Percentiles rank a stretch among this genome's conserved stretches.
These are phyloP conservation scores for Fusarium lyarnte DNA, from an alignment of 2,329 filamentous ascomycete species.

Conservation along the genomic window DNA sequence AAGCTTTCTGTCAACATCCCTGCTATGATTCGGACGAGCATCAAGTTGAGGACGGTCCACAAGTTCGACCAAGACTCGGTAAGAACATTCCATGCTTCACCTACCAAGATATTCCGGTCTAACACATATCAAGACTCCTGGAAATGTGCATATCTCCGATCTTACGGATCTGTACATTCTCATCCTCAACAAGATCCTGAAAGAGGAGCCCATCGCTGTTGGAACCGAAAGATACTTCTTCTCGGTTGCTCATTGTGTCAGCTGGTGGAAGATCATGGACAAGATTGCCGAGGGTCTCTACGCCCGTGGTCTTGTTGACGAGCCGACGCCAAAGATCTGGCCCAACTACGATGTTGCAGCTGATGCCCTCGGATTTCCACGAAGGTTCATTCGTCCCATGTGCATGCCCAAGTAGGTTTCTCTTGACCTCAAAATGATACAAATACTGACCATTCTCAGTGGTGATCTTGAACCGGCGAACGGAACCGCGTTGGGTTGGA, in stretches of 20 bases:
- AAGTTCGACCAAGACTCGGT: conserved; percentile 49
- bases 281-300: conserved; percentile 41
- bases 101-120: neutral
- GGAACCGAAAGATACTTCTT: conserved; percentile 50
- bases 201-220: conserved; percentile 40
- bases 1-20: conserved; percentile 49
- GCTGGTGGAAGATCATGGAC: conserved; percentile 46
- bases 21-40: conserved; percentile 42
- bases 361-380: conserved; percentile 45
- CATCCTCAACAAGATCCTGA: conserved; percentile 43
- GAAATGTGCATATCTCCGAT: conserved; percentile 46
- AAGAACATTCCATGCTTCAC: neutral
- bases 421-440: rapidly evolving
- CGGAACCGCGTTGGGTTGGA: conserved; percentile 18
- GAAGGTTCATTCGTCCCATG: conserved; percentile 18
- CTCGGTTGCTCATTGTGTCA: conserved; percentile 39
- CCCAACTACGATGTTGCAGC: conserved; percentile 46
- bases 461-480: conserved; percentile 5
- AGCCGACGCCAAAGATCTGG: conserved; percentile 42
- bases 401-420: conserved; percentile 10
- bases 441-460: neutral
- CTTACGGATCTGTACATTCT: conserved; percentile 44
- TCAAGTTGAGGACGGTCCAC: conserved; percentile 42
- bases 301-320: conserved; percentile 43
- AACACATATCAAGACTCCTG: conserved; percentile 32